phyloP scores from a whole-genome alignment of 345 rosid genomes.

The Capsella bursapastoris region DNA sequence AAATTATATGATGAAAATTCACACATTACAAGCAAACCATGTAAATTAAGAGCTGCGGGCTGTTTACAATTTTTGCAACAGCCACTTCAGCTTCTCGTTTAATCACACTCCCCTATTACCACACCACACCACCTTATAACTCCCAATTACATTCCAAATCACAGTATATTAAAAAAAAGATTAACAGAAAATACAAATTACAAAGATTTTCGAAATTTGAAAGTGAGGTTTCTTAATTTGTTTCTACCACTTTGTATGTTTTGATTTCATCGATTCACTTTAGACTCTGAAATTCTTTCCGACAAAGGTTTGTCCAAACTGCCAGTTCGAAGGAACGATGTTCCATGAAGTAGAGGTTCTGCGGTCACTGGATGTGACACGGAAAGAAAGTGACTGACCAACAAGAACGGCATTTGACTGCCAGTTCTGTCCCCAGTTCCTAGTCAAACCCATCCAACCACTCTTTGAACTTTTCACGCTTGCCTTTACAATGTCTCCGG shows the following conservation, averaged over 20 bases:
- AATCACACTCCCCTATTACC: background rate
- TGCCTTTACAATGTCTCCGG: conserved; percentile 60
- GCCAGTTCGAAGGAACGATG: conserved; percentile 68
- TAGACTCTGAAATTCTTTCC: conserved; percentile 77
- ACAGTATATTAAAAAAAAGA: background rate
- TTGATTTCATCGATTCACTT: conserved; percentile 8
- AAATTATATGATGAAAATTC: background rate
- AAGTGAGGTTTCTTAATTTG: conserved; percentile 14
- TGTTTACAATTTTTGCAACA: conserved; percentile 28
- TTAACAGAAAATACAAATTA: background rate
- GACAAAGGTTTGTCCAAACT: conserved; percentile 76
- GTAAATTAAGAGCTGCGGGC: conserved; percentile 27
- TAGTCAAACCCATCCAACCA: conserved; percentile 62
- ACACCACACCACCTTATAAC: no score
- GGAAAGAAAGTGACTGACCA: conserved; percentile 73
- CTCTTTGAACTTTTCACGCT: conserved; percentile 67
- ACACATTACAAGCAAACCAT: background rate
- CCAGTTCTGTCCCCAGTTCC: conserved; percentile 85
- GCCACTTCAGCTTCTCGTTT: conserved; percentile 23
- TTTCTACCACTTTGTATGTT: background rate
- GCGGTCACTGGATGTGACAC: conserved; percentile 73
- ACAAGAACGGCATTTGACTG: conserved; percentile 61
- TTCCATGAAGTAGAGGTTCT: conserved; percentile 80
- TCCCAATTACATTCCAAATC: background rate
- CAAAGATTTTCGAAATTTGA: background rate